Evolutionary conservation across 441 rosid species (phyloP), one percentile per base, ranked within the genome.

Genomic region (Corymbia citriodora): DNA sequence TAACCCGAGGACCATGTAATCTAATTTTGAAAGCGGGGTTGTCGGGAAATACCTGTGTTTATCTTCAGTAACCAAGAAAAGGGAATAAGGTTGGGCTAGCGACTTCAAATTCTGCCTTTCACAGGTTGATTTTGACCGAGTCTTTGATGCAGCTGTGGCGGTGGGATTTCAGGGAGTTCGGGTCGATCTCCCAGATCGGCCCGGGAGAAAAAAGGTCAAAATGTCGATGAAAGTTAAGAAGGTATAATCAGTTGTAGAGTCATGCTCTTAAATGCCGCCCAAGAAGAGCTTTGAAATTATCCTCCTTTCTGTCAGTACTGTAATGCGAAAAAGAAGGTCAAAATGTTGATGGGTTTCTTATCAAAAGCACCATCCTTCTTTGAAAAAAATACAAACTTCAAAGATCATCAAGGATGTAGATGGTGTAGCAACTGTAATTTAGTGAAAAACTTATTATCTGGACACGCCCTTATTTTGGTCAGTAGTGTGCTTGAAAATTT

Each of bases 371-470:
- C 11, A 0, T 12, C 83, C 4, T 21, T 10, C 15, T 36, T 74
- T 40, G 12, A 21, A 74, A 0, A 74, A 36, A 36, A 72, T 19
- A 36, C 29, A 21, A 36, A 36, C 49, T 72, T 72, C 83, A 2
- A 36, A 74, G 83, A 74, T 40, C 27, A 21, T 36, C 29, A 6
- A 21, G 9, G 0, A 21, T 21, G 50, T 21, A 74, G 40, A 36
- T 0, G 25, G 50, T 21, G 9, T 27, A 10, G 2, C 50, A 0
- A 6, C 50, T 23, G 50, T 36, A 74, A 40, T 40, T 19, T 74
- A 33, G 48, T 1, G 2, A 40, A 11, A 12, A 7, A 40, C 49
- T 36, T 74, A 9, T 3, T 72, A 72, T 36, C 19, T 74, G 83
- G 29, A 40, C 29, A 3, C 9, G 29, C 50, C 0, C 83, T 74